phyloP scores from a whole-genome alignment of 192 early-diverging fungal genomes.

The Helicostylum pulchrum region DNA sequence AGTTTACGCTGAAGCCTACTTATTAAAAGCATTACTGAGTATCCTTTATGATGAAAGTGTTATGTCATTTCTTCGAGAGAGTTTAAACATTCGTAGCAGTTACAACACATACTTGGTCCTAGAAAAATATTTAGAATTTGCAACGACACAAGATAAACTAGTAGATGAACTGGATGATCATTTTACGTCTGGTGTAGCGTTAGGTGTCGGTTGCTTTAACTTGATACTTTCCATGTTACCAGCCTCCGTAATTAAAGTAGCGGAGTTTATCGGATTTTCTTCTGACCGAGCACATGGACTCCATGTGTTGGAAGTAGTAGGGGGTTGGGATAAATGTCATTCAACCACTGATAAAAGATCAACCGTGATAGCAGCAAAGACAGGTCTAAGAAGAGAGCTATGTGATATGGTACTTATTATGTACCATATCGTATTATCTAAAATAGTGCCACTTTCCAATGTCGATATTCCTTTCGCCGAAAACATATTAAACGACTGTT shows the following conservation, averaged over 20 bases:
- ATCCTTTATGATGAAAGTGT: conserved; percentile 75
- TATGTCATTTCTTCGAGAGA: conserved; percentile 75
- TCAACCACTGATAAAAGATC: background rate
- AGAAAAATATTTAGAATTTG: conserved; percentile 48
- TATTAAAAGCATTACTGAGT: conserved; percentile 72
- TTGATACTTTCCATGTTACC: conserved; percentile 82
- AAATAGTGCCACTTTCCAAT: conserved; percentile 66
- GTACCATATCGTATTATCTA: conserved; percentile 77
- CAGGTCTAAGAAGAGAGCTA: conserved; percentile 72
- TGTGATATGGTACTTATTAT: conserved; percentile 69
- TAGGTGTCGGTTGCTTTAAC: conserved; percentile 80
- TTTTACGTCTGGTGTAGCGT: conserved; percentile 75
- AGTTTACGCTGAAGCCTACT: conserved; percentile 71
- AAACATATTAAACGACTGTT: conserved; percentile 50
- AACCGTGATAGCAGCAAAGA: conserved; percentile 2
- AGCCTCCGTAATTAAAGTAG: conserved; percentile 63
- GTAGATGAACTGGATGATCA: conserved; percentile 67
- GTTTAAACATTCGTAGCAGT: conserved; percentile 70
- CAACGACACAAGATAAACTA: conserved; percentile 39
- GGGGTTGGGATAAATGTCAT: conserved; percentile 57
- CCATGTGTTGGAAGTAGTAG: conserved; percentile 63
- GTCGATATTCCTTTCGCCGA: conserved; percentile 63
- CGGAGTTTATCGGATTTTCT: conserved; percentile 84
- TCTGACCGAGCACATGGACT: conserved; percentile 77
- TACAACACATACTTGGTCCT: conserved; percentile 66